Evolutionary conservation across 2,329 filamentous ascomycete genomes (phyloP).

Genomic region (Elsinoe fawcettii): DNA sequence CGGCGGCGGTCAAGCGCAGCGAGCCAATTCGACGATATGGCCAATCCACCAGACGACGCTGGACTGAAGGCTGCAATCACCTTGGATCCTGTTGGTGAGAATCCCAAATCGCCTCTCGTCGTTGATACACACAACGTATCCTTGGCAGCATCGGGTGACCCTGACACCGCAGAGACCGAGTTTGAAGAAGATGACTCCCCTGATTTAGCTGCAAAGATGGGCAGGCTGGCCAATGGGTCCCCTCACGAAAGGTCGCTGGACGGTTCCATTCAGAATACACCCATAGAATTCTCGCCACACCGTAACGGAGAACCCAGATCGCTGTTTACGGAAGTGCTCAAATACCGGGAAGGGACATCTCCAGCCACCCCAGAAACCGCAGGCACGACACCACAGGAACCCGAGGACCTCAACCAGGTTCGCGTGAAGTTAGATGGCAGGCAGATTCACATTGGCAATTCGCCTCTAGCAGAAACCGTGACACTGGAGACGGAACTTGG

Average conservation of each 20-base stretch:
- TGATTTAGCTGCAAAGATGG: conserved; percentile 1
- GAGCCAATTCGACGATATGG: conserved; percentile 2
- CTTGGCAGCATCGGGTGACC: conserved; percentile 20
- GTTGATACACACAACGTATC: not conserved
- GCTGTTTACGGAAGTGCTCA: conserved; percentile 1
- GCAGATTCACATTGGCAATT: conserved; percentile 7
- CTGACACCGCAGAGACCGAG: conserved; percentile 33
- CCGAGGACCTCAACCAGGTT: not conserved
- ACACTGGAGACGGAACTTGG: not conserved
- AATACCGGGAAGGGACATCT: conserved; percentile 10
- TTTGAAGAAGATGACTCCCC: conserved; percentile 41
- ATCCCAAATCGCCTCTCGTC: conserved; percentile 5
- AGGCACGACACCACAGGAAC: not conserved
- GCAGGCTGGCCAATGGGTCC: not conserved
- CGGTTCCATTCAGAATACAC: conserved; percentile 7
- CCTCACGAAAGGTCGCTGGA: not conserved
- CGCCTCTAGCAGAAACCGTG: not conserved
- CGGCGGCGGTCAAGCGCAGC: conserved; percentile 2
- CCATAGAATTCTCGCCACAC: conserved; percentile 8
- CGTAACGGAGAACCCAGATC: not conserved
- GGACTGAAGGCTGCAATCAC: not conserved
- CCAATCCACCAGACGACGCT: not conserved
- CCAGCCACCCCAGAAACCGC: conserved; percentile 5
- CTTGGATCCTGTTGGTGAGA: conserved; percentile 11
- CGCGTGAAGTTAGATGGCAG: conserved; percentile 6